Conservation (phyloP, 2,329 filamentous ascomycete species). For the Ascochyta koolunga region DNA sequence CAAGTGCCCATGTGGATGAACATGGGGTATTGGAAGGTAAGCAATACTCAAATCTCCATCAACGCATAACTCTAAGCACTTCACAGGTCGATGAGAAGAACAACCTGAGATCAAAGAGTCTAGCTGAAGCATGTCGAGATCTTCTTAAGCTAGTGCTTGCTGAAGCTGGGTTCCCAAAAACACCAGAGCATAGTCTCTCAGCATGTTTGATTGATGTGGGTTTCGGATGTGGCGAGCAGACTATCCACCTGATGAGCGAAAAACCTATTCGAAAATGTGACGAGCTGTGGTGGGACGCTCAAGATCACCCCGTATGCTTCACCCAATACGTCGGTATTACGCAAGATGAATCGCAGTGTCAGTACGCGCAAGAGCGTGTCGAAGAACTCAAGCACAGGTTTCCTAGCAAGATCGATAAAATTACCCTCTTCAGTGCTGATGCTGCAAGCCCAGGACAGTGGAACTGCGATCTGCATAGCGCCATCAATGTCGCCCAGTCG, state of each 20-base stretch:
- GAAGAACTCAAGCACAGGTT: constrained; percentile 4
- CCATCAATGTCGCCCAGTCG: constrained; percentile 6
- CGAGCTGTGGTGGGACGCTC: constrained; percentile 23
- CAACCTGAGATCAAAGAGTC: background rate
- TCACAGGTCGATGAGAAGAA: background rate
- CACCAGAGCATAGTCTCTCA: background rate
- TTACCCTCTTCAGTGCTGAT: constrained; percentile 57
- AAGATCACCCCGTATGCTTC: constrained; percentile 12
- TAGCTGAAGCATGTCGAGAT: constrained; percentile 57
- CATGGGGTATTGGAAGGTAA: constrained; percentile 64
- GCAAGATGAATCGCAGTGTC: constrained; percentile 55
- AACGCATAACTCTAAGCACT: background rate
- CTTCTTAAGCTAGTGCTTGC: constrained; percentile 57
- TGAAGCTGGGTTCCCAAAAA: constrained; percentile 48
- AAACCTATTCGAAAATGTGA: constrained; percentile 20
- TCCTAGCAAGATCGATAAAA: constrained; percentile 4
- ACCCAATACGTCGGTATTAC: constrained; percentile 60
- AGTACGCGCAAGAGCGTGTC: constrained; percentile 35
- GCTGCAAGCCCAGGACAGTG: constrained; percentile 57
- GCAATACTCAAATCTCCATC: background rate
- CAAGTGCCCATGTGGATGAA: constrained; percentile 68
- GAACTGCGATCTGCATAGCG: constrained; percentile 36
- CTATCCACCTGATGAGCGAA: constrained; percentile 50
- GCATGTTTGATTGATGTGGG: constrained; percentile 59
- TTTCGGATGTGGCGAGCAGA: constrained; percentile 66